Evolutionary conservation across 805 yeast species (phyloP), one percentile per base, ranked within the genome.

Genomic region (Teunomyces tritomae): DNA sequence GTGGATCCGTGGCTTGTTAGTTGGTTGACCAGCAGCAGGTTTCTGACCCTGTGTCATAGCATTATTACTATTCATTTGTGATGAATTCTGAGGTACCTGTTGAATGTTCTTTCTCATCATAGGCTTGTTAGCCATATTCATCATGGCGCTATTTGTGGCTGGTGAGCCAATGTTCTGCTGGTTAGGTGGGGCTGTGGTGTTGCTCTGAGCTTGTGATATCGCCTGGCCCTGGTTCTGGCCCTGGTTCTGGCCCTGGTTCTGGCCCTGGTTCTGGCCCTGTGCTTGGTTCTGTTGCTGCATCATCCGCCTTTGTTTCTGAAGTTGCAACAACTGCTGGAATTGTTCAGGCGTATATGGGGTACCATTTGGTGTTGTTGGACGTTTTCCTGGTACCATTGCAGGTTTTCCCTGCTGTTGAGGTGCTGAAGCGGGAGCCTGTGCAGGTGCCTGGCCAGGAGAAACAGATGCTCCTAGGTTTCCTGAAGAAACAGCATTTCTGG

Each of bases 261-360:
- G 47, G 3, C 39, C 43, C 37, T 29, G 47, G n/a, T 4, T n/a
- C 5, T 13, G 14, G 34, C 17, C 17, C 24, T 40, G 47, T n/a
- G 26, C 43, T 47, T 65, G 71, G 45, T 64, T 68, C 54, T 73
- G 77, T 36, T 72, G 72, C 50, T 75, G 80, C 65, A 74, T 62
- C 53, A 77, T 51, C 47, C 78, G 66, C 43, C 80, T 65, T 50
- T 78, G 82, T 48, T 77, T 76, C 57, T 78, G 81, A 29, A 77
- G 53, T 46, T 78, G 83, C 40, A 81, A 62, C 40, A 82, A 57
- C 51, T 79, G 82, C 56, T 82, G 86, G 10, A 82, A 62, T 54
- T 83, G 88, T 49, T 82, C 87, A 8, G 77, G 76, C 0, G 85
- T 79, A 48, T 79, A 78, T 8, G 82, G 82, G 0, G 80, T 73